A percentile compares a stretch with the other conserved stretches of the same genome.
Conservation (phyloP, 2,329 filamentous ascomycete species). For the Exophiala dermatitidis region DNA sequence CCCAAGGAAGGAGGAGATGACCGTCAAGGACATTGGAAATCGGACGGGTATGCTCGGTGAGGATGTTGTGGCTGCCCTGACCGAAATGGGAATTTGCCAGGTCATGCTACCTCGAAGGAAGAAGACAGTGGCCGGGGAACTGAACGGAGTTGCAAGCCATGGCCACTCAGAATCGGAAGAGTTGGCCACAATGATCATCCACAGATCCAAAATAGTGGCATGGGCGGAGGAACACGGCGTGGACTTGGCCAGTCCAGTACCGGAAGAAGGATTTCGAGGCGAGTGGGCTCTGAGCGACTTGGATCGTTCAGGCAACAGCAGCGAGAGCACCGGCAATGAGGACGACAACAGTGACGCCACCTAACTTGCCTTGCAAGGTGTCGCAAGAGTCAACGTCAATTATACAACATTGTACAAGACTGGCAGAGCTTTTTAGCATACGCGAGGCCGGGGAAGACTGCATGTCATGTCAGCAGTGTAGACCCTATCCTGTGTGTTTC, state of each 20-base stretch:
- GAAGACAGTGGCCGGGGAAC: slow-evolving; percentile 43
- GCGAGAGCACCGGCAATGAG: slow-evolving; percentile 4
- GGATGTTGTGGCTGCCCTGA: slow-evolving; percentile 70
- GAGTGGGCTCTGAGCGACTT: slow-evolving; percentile 47
- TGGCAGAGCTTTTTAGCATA: no score
- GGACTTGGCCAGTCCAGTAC: slow-evolving; percentile 59
- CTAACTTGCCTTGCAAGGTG: neutral
- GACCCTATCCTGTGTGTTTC: no score
- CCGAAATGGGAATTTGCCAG: slow-evolving; percentile 68
- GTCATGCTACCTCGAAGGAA: slow-evolving; percentile 35
- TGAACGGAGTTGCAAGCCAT: slow-evolving; percentile 33
- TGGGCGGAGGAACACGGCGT: slow-evolving; percentile 62
- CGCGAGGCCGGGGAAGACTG: no score
- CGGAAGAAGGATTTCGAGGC: slow-evolving; percentile 66
- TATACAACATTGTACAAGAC: no score
- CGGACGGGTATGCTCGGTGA: slow-evolving; percentile 79
- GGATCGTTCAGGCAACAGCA: slow-evolving; percentile 16
- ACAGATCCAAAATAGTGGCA: slow-evolving; percentile 53
- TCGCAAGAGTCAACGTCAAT: no score
- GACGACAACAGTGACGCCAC: neutral
- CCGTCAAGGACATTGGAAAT: slow-evolving; percentile 63
- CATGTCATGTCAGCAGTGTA: no score
- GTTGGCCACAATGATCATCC: slow-evolving; percentile 41
- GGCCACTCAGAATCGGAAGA: slow-evolving; percentile 26
- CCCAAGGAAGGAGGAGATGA: slow-evolving; percentile 44